Percentiles rank a stretch among this genome's conserved stretches.
Conservation (phyloP, 169 alveolate genomes). For the Plasmodium inui region DNA sequence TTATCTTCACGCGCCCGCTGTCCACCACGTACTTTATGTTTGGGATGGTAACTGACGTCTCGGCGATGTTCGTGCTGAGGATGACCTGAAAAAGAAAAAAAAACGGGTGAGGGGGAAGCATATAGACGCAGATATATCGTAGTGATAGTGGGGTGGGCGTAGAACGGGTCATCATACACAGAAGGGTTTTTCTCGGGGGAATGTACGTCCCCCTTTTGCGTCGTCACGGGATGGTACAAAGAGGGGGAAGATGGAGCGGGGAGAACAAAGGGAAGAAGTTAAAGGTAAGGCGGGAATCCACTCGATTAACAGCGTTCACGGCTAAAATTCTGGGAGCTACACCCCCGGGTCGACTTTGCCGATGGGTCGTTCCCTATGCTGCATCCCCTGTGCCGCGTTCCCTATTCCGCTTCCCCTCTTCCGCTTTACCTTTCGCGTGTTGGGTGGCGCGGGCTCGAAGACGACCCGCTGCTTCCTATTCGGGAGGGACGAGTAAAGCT, state of each 20-base stretch:
- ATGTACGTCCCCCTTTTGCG: neutral
- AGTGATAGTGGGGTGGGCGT: neutral
- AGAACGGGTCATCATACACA: neutral
- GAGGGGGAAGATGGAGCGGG: neutral
- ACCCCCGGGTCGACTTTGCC: neutral
- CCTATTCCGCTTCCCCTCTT: neutral
- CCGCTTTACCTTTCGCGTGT: conserved; percentile 45
- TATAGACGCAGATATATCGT: neutral
- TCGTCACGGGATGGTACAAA: neutral
- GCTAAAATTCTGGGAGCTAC: neutral
- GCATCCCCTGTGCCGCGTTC: neutral
- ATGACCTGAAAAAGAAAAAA: conserved; percentile 75
- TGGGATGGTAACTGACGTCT: conserved; percentile 97
- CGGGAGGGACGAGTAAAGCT: conserved; percentile 88
- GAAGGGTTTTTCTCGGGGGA: neutral
- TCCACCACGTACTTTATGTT: conserved; percentile 94
- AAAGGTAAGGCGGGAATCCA: neutral
- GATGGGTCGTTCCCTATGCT: neutral
- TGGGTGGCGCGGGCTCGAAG: conserved; percentile 86
- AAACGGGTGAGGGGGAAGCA: neutral
- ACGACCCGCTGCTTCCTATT: conserved; percentile 87
- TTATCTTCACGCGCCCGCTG: conserved; percentile 93
- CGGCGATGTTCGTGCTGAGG: conserved; percentile 96
- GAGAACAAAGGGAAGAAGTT: neutral
- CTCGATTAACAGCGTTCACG: neutral